Evolutionary conservation across 2,329 filamentous ascomycete species (phyloP), one percentile per base, ranked within the genome.

Genomic region (Colletotrichum sp.): DNA sequence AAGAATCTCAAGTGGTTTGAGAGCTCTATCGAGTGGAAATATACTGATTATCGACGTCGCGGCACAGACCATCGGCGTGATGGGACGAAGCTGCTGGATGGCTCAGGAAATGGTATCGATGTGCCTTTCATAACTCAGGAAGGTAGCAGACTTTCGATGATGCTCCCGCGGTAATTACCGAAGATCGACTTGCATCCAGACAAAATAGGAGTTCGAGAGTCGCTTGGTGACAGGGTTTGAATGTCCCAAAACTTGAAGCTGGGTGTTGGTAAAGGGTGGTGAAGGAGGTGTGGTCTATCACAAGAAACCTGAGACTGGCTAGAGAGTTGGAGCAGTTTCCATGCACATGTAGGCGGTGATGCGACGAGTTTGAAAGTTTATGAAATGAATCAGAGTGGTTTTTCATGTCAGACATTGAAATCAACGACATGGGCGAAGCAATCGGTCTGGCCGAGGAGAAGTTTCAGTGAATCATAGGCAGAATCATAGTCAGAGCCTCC

Each of bases 1-100:
- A 0, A 6, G 0, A 12, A 6, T n/a, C 3, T 49, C 39, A n/a
- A n/a, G n/a, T n/a, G n/a, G 18, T n/a, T 49, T 0, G 3, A 49
- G 39, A 49, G 3, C 18, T 12, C 9, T 49, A 0, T n/a, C 18
- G 18, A n/a, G 39, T 49, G 39, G 18, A n/a, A 49, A 49, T 9
- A n/a, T n/a, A 6, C 18, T n/a, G 0, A 4, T 10, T n/a, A n/a
- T n/a, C 18, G 5, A 49, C 0, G 39, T 2, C 39, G 9, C 39
- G 9, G 9, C 3, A n/a, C 3, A n/a, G 39, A 2, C 39, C 39
- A 7, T 49, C 39, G 9, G 9, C 8, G 6, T 49, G 39, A 49
- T n/a, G 9, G 9, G 18, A 49, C 9, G 39, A 49, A 49, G 9
- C 39, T 49, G 39, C 39, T 49, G 1, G 39, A n/a, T 44, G 39